Percentiles rank a stretch among this genome's conserved stretches.
Evolutionary conservation across 2,329 filamentous ascomycete species (phyloP).

Genomic region (Aureobasidium sp.): DNA sequence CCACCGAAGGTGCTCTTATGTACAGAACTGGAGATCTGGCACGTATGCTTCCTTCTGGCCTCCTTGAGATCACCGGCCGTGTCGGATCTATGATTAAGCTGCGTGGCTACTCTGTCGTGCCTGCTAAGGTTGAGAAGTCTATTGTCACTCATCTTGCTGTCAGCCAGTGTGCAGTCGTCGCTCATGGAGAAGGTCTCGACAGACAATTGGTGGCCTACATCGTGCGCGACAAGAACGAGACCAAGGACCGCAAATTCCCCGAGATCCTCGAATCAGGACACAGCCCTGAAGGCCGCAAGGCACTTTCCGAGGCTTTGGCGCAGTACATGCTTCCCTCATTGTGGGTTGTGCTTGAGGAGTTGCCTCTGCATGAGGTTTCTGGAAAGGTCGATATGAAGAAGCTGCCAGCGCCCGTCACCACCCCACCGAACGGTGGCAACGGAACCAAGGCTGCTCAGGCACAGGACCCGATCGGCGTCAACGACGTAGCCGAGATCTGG

Average conservation of each 20-base stretch:
- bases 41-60: slow-evolving; percentile 57
- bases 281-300: slow-evolving; percentile 60
- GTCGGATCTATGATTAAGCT: slow-evolving; percentile 77
- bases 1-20: slow-evolving; percentile 57
- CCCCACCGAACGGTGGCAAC: slow-evolving; percentile 28
- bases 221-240: slow-evolving; percentile 57
- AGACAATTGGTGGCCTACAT: slow-evolving; percentile 71
- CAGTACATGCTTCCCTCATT: slow-evolving; percentile 78
- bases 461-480: slow-evolving; percentile 58
- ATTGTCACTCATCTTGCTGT: slow-evolving; percentile 65
- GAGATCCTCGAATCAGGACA: slow-evolving; percentile 65
- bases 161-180: slow-evolving; percentile 62
- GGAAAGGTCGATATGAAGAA: slow-evolving; percentile 70
- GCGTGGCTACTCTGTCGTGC: slow-evolving; percentile 70
- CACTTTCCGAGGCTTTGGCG: slow-evolving; percentile 59
- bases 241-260: slow-evolving; percentile 52
- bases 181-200: slow-evolving; percentile 70
- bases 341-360: slow-evolving; percentile 64
- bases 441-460: slow-evolving; percentile 48
- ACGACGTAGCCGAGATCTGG: slow-evolving; percentile 66
- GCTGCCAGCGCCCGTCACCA: slow-evolving; percentile 56
- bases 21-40: slow-evolving; percentile 70
- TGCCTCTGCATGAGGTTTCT: slow-evolving; percentile 72
- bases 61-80: slow-evolving; percentile 68
- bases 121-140: slow-evolving; percentile 67